Evolutionary conservation across 345 rosid species (phyloP).

Genomic region (Brassica incana): DNA sequence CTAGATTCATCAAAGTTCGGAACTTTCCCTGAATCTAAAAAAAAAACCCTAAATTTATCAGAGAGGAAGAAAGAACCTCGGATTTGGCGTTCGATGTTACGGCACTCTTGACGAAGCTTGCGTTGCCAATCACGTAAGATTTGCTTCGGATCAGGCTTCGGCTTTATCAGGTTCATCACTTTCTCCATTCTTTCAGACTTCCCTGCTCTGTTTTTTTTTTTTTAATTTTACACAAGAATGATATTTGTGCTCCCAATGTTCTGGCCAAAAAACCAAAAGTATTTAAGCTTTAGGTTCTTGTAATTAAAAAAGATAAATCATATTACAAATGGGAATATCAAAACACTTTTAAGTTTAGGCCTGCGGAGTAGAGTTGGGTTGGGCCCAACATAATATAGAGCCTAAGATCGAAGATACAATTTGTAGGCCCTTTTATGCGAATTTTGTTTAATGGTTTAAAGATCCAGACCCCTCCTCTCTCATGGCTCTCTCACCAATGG

Average conservation of each 20-base stretch:
- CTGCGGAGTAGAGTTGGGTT: neutral
- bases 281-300: neutral
- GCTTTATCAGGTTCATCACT: conserved; percentile 79
- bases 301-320: neutral
- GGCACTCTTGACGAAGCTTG: conserved; percentile 81
- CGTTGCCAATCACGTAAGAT: conserved; percentile 91
- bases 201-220: neutral
- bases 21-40: neutral
- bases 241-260: neutral
- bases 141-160: conserved; percentile 78
- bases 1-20: neutral
- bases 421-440: neutral
- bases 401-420: neutral
- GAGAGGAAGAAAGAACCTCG: conserved; percentile 47
- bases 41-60: conserved; percentile 17
- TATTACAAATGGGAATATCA: neutral
- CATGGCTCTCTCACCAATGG: neutral
- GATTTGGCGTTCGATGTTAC: conserved; percentile 92
- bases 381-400: conserved; percentile 9
- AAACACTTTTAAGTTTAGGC: neutral
- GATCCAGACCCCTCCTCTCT: neutral
- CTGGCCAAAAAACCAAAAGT: neutral
- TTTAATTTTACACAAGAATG: neutral
- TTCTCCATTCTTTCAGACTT: conserved; percentile 56
- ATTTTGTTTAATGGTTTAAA: neutral